Base-by-base conservation (phyloP, 345 rosid genomes). In the Salix dunnii region DNA sequence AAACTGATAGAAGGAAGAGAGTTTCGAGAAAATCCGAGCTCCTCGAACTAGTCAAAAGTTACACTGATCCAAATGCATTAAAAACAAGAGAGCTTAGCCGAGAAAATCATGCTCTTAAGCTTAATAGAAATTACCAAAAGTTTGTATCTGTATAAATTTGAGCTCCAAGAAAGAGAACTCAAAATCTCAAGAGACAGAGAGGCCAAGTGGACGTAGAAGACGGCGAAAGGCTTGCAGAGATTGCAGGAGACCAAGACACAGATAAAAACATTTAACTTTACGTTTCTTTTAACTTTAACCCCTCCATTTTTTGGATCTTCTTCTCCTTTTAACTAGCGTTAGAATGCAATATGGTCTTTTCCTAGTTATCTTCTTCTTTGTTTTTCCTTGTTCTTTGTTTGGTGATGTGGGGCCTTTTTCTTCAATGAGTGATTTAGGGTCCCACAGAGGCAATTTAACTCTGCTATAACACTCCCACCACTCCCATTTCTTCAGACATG, bases 191-290 rank as follows among this genome's bases (percentile, higher is more conserved):
- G 62, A 46, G 25, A 72, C 42, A 49, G 66, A 64, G 61, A 11
- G 63, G 80, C 61, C 76, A 40, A 72, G 81, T 78, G 81, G 68
- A 71, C 76, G 76, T 27, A 72, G 81, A 67, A 78, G 81, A 65
- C 76, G 80, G 81, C 73, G 72, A 72, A 78, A 78, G 68, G 73
- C 58, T 40, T 67, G 81, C 73, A 78, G 74, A 73, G 46, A 21
- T 67, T n/a, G 70, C 67, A 72, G 77, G 48, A 72, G 67, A 78
- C 67, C 67, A 51, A 65, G 53, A 27, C n/a, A 27, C n/a, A 36
- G 23, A 55, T 4, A 67, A 18, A 28, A 16, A 58, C 13, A 40
- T 10, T 10, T 9, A 35, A 58, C 18, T 35, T 25, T 23, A 53
- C 21, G 42, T 17, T n/a, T 61, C 23, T 61, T 42, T 18, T 6